A percentile compares a stretch with the other conserved stretches of the same genome.
phyloP scores from a whole-genome alignment of 148 eudicot genomes.

The Amaranthus hypochondriacus region DNA sequence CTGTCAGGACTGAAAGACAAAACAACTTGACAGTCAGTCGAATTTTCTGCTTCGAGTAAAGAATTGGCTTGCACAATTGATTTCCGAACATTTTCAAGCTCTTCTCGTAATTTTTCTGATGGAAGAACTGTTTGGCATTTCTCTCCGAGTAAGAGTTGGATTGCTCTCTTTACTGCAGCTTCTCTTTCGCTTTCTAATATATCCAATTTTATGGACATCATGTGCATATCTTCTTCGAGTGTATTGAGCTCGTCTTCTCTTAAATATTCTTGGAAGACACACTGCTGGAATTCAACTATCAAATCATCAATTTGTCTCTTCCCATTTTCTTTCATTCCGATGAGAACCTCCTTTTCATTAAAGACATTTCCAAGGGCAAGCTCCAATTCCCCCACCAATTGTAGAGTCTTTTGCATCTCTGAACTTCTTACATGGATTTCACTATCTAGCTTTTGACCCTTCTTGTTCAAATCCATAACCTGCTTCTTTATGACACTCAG shows the following conservation, averaged over 20 bases:
- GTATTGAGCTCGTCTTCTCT: conserved; percentile 52
- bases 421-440: conserved; percentile 34
- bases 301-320: conserved; percentile 43
- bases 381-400: conserved; percentile 42
- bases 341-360: conserved; percentile 48
- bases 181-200: conserved; percentile 38
- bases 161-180: conserved; percentile 33
- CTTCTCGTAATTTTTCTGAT: conserved; percentile 47
- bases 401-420: conserved; percentile 42
- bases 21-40: conserved; percentile 19
- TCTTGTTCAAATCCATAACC: conserved; percentile 42
- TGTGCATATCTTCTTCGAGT: conserved; percentile 53
- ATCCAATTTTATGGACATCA: conserved; percentile 25
- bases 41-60: conserved; percentile 30
- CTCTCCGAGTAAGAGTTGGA: conserved; percentile 27
- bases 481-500: conserved; percentile 45
- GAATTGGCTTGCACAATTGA: conserved; percentile 45
- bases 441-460: conserved; percentile 32
- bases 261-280: conserved; percentile 42
- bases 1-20: conserved; percentile 24
- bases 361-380: conserved; percentile 36
- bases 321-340: conserved; percentile 57
- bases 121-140: conserved; percentile 23
- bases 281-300: conserved; percentile 51
- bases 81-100: conserved; percentile 42